Evolutionary conservation across 2,329 filamentous ascomycete genomes (phyloP), one percentile per base, ranked within the genome.

Genomic region (Furcasterigmium sp.): DNA sequence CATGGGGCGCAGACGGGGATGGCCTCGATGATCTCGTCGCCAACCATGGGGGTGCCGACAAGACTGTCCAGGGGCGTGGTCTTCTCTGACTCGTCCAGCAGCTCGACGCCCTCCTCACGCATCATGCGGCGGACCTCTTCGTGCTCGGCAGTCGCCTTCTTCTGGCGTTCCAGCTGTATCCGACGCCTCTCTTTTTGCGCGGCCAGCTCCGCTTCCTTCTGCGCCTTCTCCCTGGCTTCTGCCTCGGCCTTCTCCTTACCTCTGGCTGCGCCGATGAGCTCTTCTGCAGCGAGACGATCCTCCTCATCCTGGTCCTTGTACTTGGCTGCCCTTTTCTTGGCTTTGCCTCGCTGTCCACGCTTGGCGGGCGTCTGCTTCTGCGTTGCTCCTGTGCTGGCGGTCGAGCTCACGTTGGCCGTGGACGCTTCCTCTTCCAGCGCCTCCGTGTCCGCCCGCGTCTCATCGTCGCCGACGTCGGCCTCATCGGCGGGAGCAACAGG

Each of bases 231-330:
- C 46, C 76, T 72, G 1, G 78, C 78, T 53, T 87, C 85, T 3
- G 82, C 84, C 53, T 85, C 80, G 13, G 78, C 80, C 49, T 82
- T 82, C 53, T 86, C 76, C 29, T 78, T 76, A 1, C 84, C 84
- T 0, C 76, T 75, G 46, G 76, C 70, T 2, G 87, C 84, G 30
- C 93, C 93, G n/a, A 95, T 81, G n/a, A 97, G 75, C 19, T 82
- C 76, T 64, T 96, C 85, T 25, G 90, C 89, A 0, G 91, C 78
- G 7, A 78, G 79, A 11, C 90, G 87, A 57, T 98, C 93, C 63
- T 95, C 91, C 43, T 95, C 90, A 54, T 97, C 91, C 71, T 97
- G 93, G 54, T 94, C 73, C 37, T 86, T 91, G 67, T 98, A 98
- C 61, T 95, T 96, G 46, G 80, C 72, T 4, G 88, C 88, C 2